Percentiles rank a stretch among this genome's conserved stretches.
These are phyloP conservation scores for Calendula officinalis DNA, from an alignment of 129 eudicot genomes.

Conservation along the genomic window DNA sequence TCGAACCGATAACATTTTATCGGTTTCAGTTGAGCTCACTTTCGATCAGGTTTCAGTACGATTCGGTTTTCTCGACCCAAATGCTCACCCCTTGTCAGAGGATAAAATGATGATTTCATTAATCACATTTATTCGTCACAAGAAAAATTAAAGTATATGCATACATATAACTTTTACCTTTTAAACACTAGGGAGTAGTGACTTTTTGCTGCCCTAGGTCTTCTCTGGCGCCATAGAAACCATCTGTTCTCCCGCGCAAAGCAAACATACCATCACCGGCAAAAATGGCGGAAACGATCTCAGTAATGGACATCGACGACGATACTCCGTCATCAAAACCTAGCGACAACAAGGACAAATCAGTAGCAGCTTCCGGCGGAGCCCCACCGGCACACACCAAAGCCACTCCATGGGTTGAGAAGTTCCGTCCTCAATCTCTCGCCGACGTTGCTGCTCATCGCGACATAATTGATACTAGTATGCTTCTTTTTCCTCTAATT, in stretches of 20 bases:
- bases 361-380: constrained; percentile 35
- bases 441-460: constrained; percentile 99
- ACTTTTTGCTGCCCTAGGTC: no score
- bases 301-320: constrained; percentile 81
- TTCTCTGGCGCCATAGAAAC: no score
- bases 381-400: constrained; percentile 44
- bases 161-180: no score
- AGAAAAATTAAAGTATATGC: no score
- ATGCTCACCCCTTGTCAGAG: no score
- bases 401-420: constrained; percentile 96
- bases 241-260: constrained; percentile 28
- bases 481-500: background rate
- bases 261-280: constrained; percentile 5
- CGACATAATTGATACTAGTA: constrained; percentile 89
- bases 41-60: no score
- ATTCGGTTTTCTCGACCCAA: no score
- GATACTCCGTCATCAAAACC: constrained; percentile 20
- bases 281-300: constrained; percentile 59
- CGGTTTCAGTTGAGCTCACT: no score
- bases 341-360: constrained; percentile 56
- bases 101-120: no score
- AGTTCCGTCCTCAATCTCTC: constrained; percentile 91
- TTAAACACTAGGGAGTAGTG: no score
- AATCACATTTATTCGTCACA: no score
- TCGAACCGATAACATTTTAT: no score